Percentiles rank a stretch among this genome's conserved stretches.
Conservation (phyloP, 1,139 yeast genomes). For the Pneumocystis oryctolagi region DNA sequence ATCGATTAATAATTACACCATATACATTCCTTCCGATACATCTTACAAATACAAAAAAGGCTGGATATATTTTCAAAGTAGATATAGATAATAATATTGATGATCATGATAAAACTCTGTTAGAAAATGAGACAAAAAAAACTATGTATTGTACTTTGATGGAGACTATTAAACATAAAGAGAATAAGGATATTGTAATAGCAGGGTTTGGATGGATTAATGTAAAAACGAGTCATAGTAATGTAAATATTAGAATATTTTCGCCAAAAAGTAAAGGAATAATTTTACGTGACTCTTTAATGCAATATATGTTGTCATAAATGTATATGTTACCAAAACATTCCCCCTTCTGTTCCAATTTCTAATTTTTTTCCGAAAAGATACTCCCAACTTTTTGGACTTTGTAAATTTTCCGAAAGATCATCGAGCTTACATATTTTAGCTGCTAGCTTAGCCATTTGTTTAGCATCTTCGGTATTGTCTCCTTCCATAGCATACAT, state of each 20-base stretch:
- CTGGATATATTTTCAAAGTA: background rate
- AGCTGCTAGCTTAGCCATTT: background rate
- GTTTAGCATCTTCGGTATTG: constrained; percentile 20
- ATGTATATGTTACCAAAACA: constrained; percentile 35
- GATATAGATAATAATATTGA: background rate
- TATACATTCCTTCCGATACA: background rate
- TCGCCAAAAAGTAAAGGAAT: background rate
- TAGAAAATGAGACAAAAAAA: background rate
- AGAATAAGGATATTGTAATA: background rate
- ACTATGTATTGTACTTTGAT: background rate
- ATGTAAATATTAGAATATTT: background rate
- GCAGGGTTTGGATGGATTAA: background rate
- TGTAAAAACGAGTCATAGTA: background rate
- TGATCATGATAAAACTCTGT: background rate
- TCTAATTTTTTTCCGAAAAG: constrained; percentile 67
- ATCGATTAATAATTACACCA: background rate
- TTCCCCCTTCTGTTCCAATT: constrained; percentile 55
- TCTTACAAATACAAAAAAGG: background rate
- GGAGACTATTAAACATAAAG: background rate
- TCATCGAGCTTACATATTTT: background rate
- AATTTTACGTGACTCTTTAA: background rate
- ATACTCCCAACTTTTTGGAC: constrained; percentile 68
- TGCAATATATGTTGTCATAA: background rate
- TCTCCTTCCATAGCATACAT: constrained; percentile 4
- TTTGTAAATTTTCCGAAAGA: constrained; percentile 8